Base-by-base conservation (phyloP, 2,329 filamentous ascomycete species). In the Botrytis paeoniae region DNA sequence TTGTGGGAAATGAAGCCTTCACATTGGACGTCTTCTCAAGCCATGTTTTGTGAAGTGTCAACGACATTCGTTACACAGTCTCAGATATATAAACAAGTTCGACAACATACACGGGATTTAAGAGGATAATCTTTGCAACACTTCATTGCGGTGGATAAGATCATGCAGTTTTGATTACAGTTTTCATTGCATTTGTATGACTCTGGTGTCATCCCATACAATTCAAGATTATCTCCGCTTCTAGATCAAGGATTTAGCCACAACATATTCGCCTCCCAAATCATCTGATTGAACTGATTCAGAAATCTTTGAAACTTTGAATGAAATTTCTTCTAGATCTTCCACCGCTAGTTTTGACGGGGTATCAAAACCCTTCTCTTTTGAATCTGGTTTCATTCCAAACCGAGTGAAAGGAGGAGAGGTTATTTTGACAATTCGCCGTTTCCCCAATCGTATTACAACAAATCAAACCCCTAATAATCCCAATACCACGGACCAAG, bases 341-440 rank as follows among this genome's bases (percentile, higher is more conserved):
- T 43, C 61, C 61, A 63, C 61, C 61, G 61, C 61, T 39, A 63
- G 61, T 63, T 60, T 43, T n/a, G n/a, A 63, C 37, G n/a, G 37
- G 39, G 14, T 12, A 63, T 22, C 61, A 41, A 43, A 18, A n/a
- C n/a, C 37, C 39, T 63, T 63, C 39, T 12, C n/a, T 63, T 63
- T 43, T 57, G 25, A 32, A 43, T 43, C 37, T n/a, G 37, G 41
- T 20, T 43, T 63, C 39, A 20, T 29, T 29, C 14, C 14, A 63
- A 32, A 32, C n/a, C 25, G 41, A 5, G 39, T 43, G 39, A 63
- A 37, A 25, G 37, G 59, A 63, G 37, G 39, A 63, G 61, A 43
- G 9, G 41, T n/a, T 63, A 9, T 63, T 9, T 43, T 43, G 37
- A 63, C 39, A n/a, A 41, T 63, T 63, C 39, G n/a, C n/a, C 61